Conservation (phyloP, 257 asterid genomes). For the Paulownia fortunei region DNA sequence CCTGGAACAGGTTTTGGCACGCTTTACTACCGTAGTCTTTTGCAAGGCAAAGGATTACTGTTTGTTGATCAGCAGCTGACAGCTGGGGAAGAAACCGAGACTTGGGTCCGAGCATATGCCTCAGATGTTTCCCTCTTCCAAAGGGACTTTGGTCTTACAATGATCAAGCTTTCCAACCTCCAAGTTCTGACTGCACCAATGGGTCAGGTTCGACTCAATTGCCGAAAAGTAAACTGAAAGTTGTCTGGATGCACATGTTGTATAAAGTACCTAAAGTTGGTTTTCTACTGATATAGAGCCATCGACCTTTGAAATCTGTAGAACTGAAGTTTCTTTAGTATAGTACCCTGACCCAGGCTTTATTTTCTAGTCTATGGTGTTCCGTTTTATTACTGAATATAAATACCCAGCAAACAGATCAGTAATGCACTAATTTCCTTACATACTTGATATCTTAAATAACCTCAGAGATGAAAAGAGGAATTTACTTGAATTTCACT, state of each 20-base stretch:
- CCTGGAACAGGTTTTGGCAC: constrained; percentile 65
- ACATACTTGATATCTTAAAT: neutral
- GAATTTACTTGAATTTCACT: neutral
- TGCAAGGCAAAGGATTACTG: constrained; percentile 65
- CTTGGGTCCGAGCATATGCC: constrained; percentile 72
- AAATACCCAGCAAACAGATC: neutral
- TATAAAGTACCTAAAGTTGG: constrained; percentile 3
- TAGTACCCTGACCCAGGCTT: neutral
- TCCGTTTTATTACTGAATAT: neutral
- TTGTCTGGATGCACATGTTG: neutral
- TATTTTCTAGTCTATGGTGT: neutral
- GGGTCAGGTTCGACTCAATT: constrained; percentile 68
- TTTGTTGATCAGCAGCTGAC: constrained; percentile 80
- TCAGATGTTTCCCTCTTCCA: constrained; percentile 55
- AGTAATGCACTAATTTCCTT: neutral
- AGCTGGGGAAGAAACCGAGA: constrained; percentile 50
- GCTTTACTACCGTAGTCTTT: constrained; percentile 68
- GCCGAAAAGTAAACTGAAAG: constrained; percentile 52
- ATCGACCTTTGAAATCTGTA: neutral
- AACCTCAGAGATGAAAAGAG: neutral
- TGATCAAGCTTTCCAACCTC: constrained; percentile 75
- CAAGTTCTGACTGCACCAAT: constrained; percentile 45
- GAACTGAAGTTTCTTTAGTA: neutral
- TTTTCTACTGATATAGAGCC: neutral
- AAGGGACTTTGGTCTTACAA: constrained; percentile 62